Evolutionary conservation across 495 filamentous ascomycete genomes (phyloP).

Genomic region (Aspergillus funiculosus): DNA sequence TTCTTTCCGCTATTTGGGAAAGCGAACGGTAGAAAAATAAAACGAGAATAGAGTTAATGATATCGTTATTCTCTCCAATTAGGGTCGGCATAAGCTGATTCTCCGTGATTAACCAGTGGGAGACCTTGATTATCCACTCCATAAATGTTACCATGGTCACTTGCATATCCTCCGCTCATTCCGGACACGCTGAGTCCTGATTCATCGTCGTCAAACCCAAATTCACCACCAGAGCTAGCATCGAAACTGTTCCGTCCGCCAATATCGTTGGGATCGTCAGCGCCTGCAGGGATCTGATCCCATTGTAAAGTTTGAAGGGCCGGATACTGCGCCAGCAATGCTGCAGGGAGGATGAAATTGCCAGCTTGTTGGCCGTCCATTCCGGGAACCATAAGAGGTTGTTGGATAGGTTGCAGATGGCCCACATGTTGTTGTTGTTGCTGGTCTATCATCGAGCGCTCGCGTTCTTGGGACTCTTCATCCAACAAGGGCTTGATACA

Average conservation of each 20-base stretch:
- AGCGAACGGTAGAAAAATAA: background rate
- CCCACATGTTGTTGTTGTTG: constrained; percentile 49
- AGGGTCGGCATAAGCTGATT: constrained; percentile 27
- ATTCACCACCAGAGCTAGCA: constrained; percentile 65
- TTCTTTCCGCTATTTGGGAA: too few species aligned
- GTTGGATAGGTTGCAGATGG: constrained; percentile 40
- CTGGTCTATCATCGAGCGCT: constrained; percentile 60
- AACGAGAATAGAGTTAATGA: background rate
- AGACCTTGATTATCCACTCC: constrained; percentile 25
- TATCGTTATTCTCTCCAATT: constrained; percentile 31
- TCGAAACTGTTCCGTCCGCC: constrained; percentile 85
- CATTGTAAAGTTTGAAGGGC: constrained; percentile 80
- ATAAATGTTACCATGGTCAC: constrained; percentile 33
- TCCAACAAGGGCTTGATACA: constrained; percentile 95
- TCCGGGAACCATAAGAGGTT: constrained; percentile 38
- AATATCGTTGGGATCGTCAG: constrained; percentile 64
- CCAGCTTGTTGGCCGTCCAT: constrained; percentile 41
- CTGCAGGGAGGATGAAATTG: constrained; percentile 72
- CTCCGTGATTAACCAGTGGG: constrained; percentile 33
- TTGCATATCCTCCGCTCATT: constrained; percentile 32
- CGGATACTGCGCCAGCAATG: constrained; percentile 85
- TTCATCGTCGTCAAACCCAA: constrained; percentile 48
- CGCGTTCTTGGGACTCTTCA: constrained; percentile 75
- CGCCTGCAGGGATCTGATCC: constrained; percentile 48
- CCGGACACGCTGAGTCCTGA: constrained; percentile 34